A percentile compares a stretch with the other conserved stretches of the same genome.
phyloP scores from a whole-genome alignment of 306 rosid species.

The Elaeagnus macrophylla region DNA sequence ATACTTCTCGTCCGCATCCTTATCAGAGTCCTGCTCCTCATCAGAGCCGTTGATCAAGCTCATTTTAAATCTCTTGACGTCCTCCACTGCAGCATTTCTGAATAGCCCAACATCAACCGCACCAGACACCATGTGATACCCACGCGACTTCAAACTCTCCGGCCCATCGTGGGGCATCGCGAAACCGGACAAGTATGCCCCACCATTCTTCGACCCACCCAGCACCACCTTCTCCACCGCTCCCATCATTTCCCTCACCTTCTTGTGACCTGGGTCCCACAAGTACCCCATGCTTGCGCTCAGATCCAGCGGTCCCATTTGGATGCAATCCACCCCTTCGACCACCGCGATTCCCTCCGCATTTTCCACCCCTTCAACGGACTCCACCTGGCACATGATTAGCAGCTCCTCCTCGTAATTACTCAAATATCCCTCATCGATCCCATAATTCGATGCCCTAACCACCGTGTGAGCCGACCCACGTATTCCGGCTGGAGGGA shows the following conservation, averaged over 20 bases:
- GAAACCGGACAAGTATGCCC: conserved; percentile 48
- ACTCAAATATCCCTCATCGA: conserved; percentile 59
- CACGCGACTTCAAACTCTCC: conserved; percentile 40
- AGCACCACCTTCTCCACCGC: conserved; percentile 51
- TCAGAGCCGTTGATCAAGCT: conserved; percentile 29
- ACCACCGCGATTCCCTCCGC: conserved; percentile 42
- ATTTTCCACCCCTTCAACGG: conserved; percentile 35
- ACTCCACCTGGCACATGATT: conserved; percentile 62
- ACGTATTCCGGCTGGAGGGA: conserved; percentile 28
- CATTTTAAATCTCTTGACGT: conserved; percentile 28
- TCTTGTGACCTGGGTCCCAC: conserved; percentile 74
- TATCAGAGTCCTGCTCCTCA: conserved; percentile 26
- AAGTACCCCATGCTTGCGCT: conserved; percentile 64
- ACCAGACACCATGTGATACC: conserved; percentile 56
- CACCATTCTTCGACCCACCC: conserved; percentile 24
- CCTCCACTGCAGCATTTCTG: conserved; percentile 50
- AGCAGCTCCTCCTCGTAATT: conserved; percentile 46
- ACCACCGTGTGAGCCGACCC: conserved; percentile 74
- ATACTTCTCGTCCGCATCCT: conserved; percentile 56
- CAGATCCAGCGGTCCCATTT: conserved; percentile 82
- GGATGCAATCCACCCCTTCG: conserved; percentile 74
- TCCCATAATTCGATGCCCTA: conserved; percentile 60
- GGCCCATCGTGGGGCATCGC: conserved; percentile 54
- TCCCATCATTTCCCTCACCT: conserved; percentile 47
- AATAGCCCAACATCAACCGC: conserved; percentile 56